Base-by-base conservation (phyloP, 139 green algal species). In the Chlorella sp. region DNA sequence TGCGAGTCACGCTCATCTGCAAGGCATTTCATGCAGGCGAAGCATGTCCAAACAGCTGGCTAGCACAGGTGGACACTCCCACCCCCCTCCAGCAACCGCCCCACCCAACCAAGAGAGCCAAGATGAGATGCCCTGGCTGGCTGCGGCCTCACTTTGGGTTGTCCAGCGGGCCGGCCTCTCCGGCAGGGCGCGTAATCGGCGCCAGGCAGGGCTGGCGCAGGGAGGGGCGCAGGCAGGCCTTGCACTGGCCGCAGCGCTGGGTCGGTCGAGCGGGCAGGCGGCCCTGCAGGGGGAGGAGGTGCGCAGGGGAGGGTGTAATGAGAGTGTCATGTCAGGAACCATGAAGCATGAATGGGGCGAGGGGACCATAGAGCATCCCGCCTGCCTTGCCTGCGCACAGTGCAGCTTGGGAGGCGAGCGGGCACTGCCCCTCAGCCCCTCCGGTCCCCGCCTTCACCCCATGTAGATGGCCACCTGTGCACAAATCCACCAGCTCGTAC, bases 151-250 rank as follows among this genome's bases (percentile, higher is more conserved):
- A 91, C 88, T 91, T 91, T 18, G 81, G 4, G 66, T 69, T 34
- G 42, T 79, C 76, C 2, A 42, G 42, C 2, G 39, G 30, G 7
- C 66, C 79, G 22, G 30, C n/a, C n/a, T 85, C 53, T 30, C 68
- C 86, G 2, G 32, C 61, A 39, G 81, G 57, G 9, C 53, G 21
- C 22, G 11, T 34, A 15, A 92, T 81, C 11, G 93, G 94, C 78
- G 91, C 87, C 3, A 95, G 76, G 91, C 94, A 96, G 57, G 64
- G 89, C 85, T 95, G 94, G 76, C 83, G 86, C 90, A 95, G 83
- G 5, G 64, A 75, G 42, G 94, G 94, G 30, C 84, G 85, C 48
- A 91, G 57, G 91, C 94, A 96, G 39, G 87, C 86, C 75, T 90
- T 86, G 81, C 94, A 96, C 77, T 88, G 60, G 22, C 93, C 92